Evolutionary conservation across 768 basidiomycete genomes (phyloP).

Genomic region (Amanita muscaria): DNA sequence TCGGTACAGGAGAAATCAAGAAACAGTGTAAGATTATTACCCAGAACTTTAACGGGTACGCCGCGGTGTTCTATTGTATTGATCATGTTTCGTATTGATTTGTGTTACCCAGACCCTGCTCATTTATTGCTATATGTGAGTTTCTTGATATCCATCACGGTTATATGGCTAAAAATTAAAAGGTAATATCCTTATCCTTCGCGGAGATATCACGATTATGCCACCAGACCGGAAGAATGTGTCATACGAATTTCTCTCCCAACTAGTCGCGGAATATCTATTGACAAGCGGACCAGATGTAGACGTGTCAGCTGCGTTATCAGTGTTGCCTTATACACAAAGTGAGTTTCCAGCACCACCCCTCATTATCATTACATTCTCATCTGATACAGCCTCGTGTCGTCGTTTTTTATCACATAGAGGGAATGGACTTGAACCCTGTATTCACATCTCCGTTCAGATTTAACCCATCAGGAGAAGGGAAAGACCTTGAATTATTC

Average conservation of each 20-base stretch:
- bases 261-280: slow-evolving; percentile 78
- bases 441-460: slow-evolving; percentile 61
- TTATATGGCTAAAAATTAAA: slow-evolving; percentile 7
- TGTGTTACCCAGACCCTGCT: slow-evolving; percentile 58
- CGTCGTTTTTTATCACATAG: slow-evolving; percentile 33
- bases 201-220: slow-evolving; percentile 70
- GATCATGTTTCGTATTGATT: slow-evolving; percentile 5
- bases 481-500: slow-evolving; percentile 81
- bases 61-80: slow-evolving; percentile 10
- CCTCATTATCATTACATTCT: too few species aligned
- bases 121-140: slow-evolving; percentile 84
- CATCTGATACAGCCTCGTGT: background rate
- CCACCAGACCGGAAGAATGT: slow-evolving; percentile 60
- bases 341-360: too few species aligned
- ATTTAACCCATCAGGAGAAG: slow-evolving; percentile 57
- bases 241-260: slow-evolving; percentile 79
- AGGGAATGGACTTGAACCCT: slow-evolving; percentile 88
- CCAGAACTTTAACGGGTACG: slow-evolving; percentile 79
- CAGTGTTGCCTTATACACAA: slow-evolving; percentile 69
- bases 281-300: slow-evolving; percentile 48
- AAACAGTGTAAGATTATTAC: slow-evolving; percentile 57
- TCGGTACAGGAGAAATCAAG: slow-evolving; percentile 25
- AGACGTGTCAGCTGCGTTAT: slow-evolving; percentile 63
- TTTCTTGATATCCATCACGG: slow-evolving; percentile 1
- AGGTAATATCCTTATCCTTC: slow-evolving; percentile 86